These are phyloP conservation scores for Talaromyces borbonicus DNA, from an alignment of 495 filamentous ascomycete genomes.

Conservation along the genomic window DNA sequence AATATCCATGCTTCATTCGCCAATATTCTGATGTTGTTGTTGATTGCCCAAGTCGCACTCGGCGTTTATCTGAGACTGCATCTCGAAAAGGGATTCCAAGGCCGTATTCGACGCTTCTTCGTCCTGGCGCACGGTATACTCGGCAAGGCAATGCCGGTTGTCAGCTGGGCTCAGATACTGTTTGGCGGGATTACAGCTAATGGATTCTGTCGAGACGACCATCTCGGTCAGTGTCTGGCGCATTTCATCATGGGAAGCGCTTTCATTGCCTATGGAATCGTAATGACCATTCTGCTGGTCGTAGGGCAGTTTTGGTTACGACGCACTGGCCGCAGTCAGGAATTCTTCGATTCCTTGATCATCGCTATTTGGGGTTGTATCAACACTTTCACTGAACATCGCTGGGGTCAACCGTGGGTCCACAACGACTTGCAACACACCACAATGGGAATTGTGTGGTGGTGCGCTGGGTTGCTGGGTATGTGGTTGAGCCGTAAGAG, in stretches of 20 bases:
- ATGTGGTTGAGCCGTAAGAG: conserved; percentile 82
- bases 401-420: conserved; percentile 87
- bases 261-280: conserved; percentile 88
- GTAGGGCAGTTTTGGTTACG: conserved; percentile 83
- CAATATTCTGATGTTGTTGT: conserved; percentile 64
- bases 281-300: conserved; percentile 76
- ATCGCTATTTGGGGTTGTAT: conserved; percentile 93
- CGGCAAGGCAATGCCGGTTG: conserved; percentile 78
- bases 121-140: conserved; percentile 68
- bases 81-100: conserved; percentile 72
- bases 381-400: conserved; percentile 97
- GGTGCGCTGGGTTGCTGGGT: conserved; percentile 83
- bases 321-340: conserved; percentile 78
- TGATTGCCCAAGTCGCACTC: conserved; percentile 65
- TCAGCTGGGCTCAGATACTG: conserved; percentile 90
- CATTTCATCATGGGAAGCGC: conserved; percentile 99
- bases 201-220: conserved; percentile 90
- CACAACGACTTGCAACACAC: conserved; percentile 95
- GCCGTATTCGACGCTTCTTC: conserved; percentile 59
- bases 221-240: conserved; percentile 85
- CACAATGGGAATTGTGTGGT: conserved; percentile 96
- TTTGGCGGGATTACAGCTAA: conserved; percentile 90
- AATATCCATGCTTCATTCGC: conserved; percentile 83
- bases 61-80: conserved; percentile 88
- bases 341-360: conserved; percentile 90